Base-by-base conservation (phyloP, 1,284 basidiomycete genomes). In the Athelia psychrophila region DNA sequence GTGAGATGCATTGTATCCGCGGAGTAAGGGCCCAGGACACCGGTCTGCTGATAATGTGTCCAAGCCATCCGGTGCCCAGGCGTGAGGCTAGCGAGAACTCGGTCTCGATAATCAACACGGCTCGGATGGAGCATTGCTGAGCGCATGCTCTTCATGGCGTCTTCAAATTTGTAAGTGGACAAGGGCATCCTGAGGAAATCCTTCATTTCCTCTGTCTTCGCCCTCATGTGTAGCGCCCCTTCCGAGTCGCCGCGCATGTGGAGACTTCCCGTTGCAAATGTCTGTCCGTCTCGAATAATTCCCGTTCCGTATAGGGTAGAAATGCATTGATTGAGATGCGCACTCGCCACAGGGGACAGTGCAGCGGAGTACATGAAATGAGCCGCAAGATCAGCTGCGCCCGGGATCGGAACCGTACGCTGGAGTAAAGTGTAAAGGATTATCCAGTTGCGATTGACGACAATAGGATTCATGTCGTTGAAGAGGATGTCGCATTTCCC, bases 301-400 rank as follows among this genome's bases (percentile, higher is more conserved):
- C 9, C 9, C 38, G 6, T 32, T 42, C 30, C 27, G 60, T 52
- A 18, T 52, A 55, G 15, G 51, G 46, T 27, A 55, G 54, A 18
- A 61, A 51, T 23, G 59, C 60, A 16, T 50, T 49, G n/a, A 59
- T 56, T 44, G 52, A 51, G 16, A 50, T n/a, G 18, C 27, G 27
- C 27, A 30, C 13, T 30, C 6, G 27, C 27, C 27, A 30, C 27
- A 30, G 51, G 42, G 22, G 60, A 56, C 24, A 65, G 50, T 18
- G 48, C 49, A 27, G 57, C 52, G 12, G 62, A 65, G 51, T 65
- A 65, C 61, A 63, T 61, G 13, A 65, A 49, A 44, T 65, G 61
- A 3, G 59, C 51, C n/a, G 60, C 58, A 15, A 64, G 53, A 51
- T 63, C 63, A 20, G 63, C 60, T 1, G 59, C 58, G 47, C 60